phyloP scores from a whole-genome alignment of 2,329 filamentous ascomycete genomes.

The Akanthomyces dipterigenus region DNA sequence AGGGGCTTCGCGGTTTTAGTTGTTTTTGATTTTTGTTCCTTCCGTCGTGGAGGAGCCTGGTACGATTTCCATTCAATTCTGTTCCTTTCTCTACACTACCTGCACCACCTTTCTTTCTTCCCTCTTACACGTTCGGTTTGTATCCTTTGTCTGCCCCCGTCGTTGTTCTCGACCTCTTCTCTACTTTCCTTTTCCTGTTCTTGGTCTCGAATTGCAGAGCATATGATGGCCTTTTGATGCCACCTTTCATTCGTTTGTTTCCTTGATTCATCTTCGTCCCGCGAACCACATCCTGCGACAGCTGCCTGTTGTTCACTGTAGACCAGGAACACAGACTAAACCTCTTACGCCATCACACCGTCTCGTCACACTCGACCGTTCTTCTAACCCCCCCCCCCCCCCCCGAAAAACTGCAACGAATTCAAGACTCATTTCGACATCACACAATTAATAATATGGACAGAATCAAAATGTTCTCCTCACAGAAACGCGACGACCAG shows the following conservation, averaged over 20 bases:
- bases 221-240: neutral
- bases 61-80: neutral
- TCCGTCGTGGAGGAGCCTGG: neutral
- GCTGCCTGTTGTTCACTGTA: constrained; percentile 11
- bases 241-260: neutral
- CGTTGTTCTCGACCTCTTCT: neutral
- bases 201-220: neutral
- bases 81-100: constrained; percentile 13
- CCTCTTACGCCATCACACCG: constrained; percentile 4
- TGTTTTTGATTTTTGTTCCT: neutral
- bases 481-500: constrained; percentile 25
- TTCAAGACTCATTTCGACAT: neutral
- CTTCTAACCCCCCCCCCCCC: neutral
- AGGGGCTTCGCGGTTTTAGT: constrained; percentile 1
- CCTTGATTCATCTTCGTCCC: neutral
- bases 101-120: constrained; percentile 14
- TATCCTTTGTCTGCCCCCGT: neutral
- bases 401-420: neutral
- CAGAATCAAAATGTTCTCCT: constrained; percentile 32
- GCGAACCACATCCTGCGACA: neutral
- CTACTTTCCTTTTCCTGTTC: neutral
- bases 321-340: constrained; percentile 10
- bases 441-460: constrained; percentile 19
- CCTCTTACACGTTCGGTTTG: constrained; percentile 4
- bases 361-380: neutral